These are phyloP conservation scores for Teratosphaeria nubilosa DNA, from an alignment of 2,329 filamentous ascomycete species.

Conservation along the genomic window DNA sequence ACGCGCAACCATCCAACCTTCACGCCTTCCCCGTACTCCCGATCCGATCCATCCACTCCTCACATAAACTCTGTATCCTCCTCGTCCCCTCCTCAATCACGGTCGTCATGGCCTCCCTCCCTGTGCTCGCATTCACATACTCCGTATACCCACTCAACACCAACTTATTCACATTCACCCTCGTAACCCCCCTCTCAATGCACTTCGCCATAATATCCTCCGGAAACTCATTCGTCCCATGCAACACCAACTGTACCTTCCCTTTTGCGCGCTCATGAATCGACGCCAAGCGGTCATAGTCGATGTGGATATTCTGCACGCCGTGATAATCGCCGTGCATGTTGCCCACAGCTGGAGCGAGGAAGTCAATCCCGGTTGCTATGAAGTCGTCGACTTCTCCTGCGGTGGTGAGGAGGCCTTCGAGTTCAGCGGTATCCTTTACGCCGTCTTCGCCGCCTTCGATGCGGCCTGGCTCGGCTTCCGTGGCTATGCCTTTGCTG, in stretches of 20 bases:
- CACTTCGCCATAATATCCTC: slow-evolving; percentile 46
- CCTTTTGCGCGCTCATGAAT: slow-evolving; percentile 42
- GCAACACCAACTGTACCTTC: slow-evolving; percentile 42
- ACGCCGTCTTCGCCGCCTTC: slow-evolving; percentile 68
- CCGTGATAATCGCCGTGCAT: slow-evolving; percentile 70
- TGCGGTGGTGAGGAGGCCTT: slow-evolving; percentile 55
- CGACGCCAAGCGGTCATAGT: slow-evolving; percentile 44
- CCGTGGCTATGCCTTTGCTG: slow-evolving; percentile 54
- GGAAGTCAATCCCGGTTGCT: slow-evolving; percentile 59
- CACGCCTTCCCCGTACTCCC: slow-evolving; percentile 29
- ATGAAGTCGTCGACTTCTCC: slow-evolving; percentile 63
- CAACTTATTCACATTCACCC: slow-evolving; percentile 52
- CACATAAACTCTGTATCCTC: slow-evolving; percentile 35
- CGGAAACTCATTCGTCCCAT: slow-evolving; percentile 49
- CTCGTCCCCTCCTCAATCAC: slow-evolving; percentile 41
- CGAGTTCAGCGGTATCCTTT: slow-evolving; percentile 53
- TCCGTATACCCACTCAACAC: slow-evolving; percentile 41
- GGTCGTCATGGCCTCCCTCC: slow-evolving; percentile 42
- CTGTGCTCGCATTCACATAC: slow-evolving; percentile 40
- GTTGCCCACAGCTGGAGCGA: slow-evolving; percentile 68
- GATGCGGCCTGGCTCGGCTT: slow-evolving; percentile 62
- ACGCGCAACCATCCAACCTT: too few relatives aligned
- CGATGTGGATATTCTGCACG: slow-evolving; percentile 48
- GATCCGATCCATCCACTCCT: slow-evolving; percentile 46
- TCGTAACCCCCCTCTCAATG: slow-evolving; percentile 45